Evolutionary conservation across 2,329 filamentous ascomycete species (phyloP).

Genomic region (Ceratocystis cacaofunesta): DNA sequence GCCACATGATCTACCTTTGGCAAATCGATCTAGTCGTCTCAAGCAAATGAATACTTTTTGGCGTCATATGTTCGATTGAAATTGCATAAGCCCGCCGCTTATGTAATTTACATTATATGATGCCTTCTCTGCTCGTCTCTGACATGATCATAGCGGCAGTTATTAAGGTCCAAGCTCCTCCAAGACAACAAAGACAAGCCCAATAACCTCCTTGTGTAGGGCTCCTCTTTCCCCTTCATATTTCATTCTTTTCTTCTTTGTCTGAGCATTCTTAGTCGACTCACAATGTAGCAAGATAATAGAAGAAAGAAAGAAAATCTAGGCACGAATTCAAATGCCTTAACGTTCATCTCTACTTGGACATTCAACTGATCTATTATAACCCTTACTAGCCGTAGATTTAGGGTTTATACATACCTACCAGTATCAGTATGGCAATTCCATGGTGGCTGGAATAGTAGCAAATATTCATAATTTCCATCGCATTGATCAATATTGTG

Average conservation of each 20-base stretch:
- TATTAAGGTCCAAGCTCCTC: conserved; percentile 1
- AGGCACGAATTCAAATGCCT: neutral
- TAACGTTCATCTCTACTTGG: neutral
- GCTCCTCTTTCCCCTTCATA: neutral
- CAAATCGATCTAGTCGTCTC: neutral
- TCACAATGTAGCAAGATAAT: neutral
- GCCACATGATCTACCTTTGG: neutral
- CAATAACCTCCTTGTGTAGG: neutral
- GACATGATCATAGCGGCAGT: neutral
- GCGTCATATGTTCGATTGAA: neutral
- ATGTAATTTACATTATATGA: neutral
- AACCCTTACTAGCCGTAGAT: too few species aligned
- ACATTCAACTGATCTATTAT: too few species aligned
- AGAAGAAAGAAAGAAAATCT: neutral
- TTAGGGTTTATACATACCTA: too few species aligned
- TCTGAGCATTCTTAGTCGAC: neutral
- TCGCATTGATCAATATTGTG: too few species aligned
- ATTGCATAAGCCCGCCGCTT: neutral
- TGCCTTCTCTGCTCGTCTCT: neutral
- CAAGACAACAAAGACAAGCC: neutral
- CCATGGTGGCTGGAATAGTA: too few species aligned
- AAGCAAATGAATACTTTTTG: neutral
- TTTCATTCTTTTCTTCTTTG: neutral
- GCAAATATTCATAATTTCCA: too few species aligned
- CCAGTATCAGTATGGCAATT: too few species aligned